Evolutionary conservation across 2,329 filamentous ascomycete species (phyloP).

Genomic region (Colletotrichum sp.): DNA sequence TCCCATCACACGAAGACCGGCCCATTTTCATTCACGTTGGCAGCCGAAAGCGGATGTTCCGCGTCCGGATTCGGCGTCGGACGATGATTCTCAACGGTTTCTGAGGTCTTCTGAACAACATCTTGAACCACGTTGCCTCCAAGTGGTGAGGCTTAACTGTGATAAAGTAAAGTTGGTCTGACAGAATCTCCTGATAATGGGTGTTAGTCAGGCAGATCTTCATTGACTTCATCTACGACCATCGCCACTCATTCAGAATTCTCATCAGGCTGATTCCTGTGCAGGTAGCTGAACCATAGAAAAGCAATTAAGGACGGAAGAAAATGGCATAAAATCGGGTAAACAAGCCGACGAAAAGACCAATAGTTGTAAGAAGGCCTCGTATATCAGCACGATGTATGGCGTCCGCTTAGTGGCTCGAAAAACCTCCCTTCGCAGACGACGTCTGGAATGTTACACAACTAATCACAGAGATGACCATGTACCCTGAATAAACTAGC

Average conservation of each 20-base stretch:
- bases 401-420: accelerated
- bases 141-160: background rate
- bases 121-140: background rate
- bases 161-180: background rate
- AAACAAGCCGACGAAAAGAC: background rate
- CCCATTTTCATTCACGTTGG: background rate
- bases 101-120: background rate
- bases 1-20: background rate
- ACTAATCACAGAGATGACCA: background rate
- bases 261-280: background rate
- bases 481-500: background rate
- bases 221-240: background rate
- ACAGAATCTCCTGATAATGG: background rate
- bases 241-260: background rate
- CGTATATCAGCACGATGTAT: background rate
- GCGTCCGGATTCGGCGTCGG: background rate
- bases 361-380: background rate
- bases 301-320: accelerated
- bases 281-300: background rate
- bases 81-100: background rate
- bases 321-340: accelerated
- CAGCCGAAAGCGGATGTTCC: accelerated
- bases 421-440: background rate
- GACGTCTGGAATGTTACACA: background rate
- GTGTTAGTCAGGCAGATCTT: background rate